Base-by-base conservation (phyloP, 1,284 basidiomycete species). In the Stygiomarasmius scandens region DNA sequence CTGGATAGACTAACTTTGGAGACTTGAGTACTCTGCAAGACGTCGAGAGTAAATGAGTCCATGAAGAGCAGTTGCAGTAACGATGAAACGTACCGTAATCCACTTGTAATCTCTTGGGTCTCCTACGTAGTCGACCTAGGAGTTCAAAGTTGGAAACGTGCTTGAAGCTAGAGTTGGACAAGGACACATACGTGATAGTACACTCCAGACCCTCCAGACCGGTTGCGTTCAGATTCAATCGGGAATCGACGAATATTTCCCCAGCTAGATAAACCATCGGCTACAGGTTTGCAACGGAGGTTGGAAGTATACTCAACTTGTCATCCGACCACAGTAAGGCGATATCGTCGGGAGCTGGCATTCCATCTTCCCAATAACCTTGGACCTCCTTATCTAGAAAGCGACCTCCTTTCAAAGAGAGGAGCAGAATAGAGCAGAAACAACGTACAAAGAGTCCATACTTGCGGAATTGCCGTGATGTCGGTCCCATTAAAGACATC, bases 191-290 rank as follows among this genome's bases (percentile, higher is more conserved):
- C 83, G 64, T 88, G 86, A 66, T 87, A 89, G 67, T 89, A 89
- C 1, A 89, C 81, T 41, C 85, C 86, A 27, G 85, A 83, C 32
- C 86, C 87, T 34, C 86, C 88, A 0, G 79, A 77, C 47, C 85
- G 73, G 61, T 83, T 81, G 3, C 79, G 75, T 64, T 87, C 83
- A 49, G 72, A 71, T 10, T 71, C 64, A 2, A 79, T 67, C 0
- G 86, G 85, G 63, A 79, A 81, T 10, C 85, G 82, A 23, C 81
- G 80, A 51, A 86, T 75, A 61, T 86, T 86, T 6, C 84, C 84
- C 77, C 79, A 86, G 67, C 82, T 84, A 54, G 27, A n/a, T 19
- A 36, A 32, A 6, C 12, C 12, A 12, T 32, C 12, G 29, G 29
- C 12, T 32, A 32, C 12, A 6, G 5, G 29, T 6, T 32, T 32